phyloP scores from a whole-genome alignment of 306 rosid species.

The Pyrus betulifolia region DNA sequence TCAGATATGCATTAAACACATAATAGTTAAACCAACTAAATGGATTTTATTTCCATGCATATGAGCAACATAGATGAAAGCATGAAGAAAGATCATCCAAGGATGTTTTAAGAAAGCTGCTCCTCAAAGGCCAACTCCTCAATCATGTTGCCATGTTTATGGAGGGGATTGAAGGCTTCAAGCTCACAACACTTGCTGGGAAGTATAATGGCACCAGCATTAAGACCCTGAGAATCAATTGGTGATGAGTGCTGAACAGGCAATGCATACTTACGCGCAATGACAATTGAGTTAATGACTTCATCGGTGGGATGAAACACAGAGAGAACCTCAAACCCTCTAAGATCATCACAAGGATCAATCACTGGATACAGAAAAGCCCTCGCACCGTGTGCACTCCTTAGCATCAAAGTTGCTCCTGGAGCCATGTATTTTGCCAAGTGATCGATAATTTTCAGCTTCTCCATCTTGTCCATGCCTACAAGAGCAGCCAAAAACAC shows the following conservation, averaged over 20 bases:
- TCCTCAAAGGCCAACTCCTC: slow-evolving; percentile 58
- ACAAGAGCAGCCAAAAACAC: slow-evolving; percentile 86
- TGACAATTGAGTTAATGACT: slow-evolving; percentile 64
- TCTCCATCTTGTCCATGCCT: slow-evolving; percentile 70
- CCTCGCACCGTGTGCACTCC: slow-evolving; percentile 90
- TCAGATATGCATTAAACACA: slow-evolving; percentile 7
- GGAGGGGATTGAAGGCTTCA: slow-evolving; percentile 46
- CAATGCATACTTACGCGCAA: slow-evolving; percentile 47
- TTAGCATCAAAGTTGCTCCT: slow-evolving; percentile 59
- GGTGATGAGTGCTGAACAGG: slow-evolving; percentile 15
- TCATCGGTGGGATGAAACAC: slow-evolving; percentile 80
- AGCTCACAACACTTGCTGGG: slow-evolving; percentile 61
- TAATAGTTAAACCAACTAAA: not conserved
- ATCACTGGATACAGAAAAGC: slow-evolving; percentile 83
- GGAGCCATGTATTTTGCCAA: slow-evolving; percentile 61
- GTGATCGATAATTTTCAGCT: slow-evolving; percentile 44
- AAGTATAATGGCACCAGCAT: slow-evolving; percentile 13
- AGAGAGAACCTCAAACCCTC: slow-evolving; percentile 67
- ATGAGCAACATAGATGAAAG: not conserved
- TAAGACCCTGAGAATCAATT: slow-evolving; percentile 24
- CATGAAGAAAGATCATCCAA: not conserved
- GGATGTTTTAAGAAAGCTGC: slow-evolving; percentile 14
- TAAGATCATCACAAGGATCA: slow-evolving; percentile 54
- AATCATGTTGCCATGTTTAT: slow-evolving; percentile 38
- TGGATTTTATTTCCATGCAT: slow-evolving; percentile 9